Evolutionary conservation across 1,139 yeast species (phyloP).

Genomic region (Taphrina pruni): DNA sequence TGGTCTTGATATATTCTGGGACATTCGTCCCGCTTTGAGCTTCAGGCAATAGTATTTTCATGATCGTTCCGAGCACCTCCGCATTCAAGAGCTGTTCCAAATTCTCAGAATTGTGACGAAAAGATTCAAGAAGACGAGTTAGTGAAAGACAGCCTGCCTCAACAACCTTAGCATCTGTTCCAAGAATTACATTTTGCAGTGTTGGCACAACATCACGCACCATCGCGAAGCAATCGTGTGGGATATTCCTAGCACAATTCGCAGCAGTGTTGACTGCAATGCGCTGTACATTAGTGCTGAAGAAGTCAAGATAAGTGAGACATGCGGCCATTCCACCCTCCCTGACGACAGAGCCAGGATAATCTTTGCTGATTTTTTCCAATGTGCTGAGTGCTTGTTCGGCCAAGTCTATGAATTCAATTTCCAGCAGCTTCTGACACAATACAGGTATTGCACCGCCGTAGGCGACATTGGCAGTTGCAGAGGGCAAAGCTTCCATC

Average conservation of each 20-base stretch:
- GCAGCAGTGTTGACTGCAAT: conserved; percentile 80
- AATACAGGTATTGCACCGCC: conserved; percentile 72
- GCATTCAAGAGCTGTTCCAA: conserved; percentile 58
- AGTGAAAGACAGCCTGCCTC: conserved; percentile 74
- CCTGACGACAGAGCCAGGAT: conserved; percentile 51
- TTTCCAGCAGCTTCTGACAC: conserved; percentile 71
- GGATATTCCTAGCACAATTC: conserved; percentile 67
- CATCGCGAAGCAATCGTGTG: conserved; percentile 56
- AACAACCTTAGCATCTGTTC: conserved; percentile 67
- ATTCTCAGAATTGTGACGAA: conserved; percentile 56
- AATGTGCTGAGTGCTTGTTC: conserved; percentile 79
- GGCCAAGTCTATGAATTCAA: conserved; percentile 84
- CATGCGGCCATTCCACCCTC: conserved; percentile 72
- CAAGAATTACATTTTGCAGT: conserved; percentile 66
- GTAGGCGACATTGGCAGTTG: conserved; percentile 67
- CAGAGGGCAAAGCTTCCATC: conserved; percentile 74
- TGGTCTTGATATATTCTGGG: conserved; percentile 44
- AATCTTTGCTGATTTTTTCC: conserved; percentile 52
- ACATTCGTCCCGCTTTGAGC: conserved; percentile 41
- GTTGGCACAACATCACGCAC: conserved; percentile 66
- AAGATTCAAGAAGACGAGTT: conserved; percentile 65
- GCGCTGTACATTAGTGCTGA: conserved; percentile 87
- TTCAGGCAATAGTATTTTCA: conserved; percentile 49
- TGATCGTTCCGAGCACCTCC: conserved; percentile 51
- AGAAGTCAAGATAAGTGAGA: conserved; percentile 79